phyloP scores from a whole-genome alignment of 2,329 filamentous ascomycete genomes.

The Fusarium incarnatum region DNA sequence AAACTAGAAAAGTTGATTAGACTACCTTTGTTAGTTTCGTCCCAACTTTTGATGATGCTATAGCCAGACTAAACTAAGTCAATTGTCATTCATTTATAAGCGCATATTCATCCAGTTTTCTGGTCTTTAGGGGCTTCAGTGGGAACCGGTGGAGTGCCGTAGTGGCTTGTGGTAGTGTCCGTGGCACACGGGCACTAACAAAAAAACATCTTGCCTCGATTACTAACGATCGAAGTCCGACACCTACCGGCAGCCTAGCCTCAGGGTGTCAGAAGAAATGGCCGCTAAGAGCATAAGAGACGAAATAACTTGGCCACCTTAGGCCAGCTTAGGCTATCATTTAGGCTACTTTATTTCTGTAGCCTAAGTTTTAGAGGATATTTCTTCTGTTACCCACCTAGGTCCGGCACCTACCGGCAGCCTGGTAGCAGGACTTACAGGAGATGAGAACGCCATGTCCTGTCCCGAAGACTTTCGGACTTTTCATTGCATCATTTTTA shows the following conservation, averaged over 20 bases:
- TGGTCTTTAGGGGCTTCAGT: background rate
- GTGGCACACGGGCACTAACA: slow-evolving; percentile 1
- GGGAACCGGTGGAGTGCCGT: background rate
- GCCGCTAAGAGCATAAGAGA: too few species aligned
- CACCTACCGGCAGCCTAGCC: background rate
- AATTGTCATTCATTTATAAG: background rate
- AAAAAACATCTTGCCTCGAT: background rate
- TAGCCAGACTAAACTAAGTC: background rate
- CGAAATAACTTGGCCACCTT: too few species aligned
- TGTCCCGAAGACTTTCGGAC: background rate
- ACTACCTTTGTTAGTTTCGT: background rate
- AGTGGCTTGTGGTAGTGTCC: background rate
- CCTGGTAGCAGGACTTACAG: background rate
- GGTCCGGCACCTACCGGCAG: too few species aligned
- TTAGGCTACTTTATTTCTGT: too few species aligned
- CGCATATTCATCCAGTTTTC: background rate
- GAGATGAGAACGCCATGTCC: background rate
- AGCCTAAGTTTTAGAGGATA: too few species aligned
- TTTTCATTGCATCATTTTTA: background rate
- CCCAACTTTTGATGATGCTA: background rate
- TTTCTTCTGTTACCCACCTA: too few species aligned
- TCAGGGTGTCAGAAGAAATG: too few species aligned
- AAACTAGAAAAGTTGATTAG: background rate
- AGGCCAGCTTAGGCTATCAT: too few species aligned
- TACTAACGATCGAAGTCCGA: too few species aligned